These are phyloP conservation scores for Colletotrichum sp. DNA, from an alignment of 2,329 filamentous ascomycete species.

Conservation along the genomic window DNA sequence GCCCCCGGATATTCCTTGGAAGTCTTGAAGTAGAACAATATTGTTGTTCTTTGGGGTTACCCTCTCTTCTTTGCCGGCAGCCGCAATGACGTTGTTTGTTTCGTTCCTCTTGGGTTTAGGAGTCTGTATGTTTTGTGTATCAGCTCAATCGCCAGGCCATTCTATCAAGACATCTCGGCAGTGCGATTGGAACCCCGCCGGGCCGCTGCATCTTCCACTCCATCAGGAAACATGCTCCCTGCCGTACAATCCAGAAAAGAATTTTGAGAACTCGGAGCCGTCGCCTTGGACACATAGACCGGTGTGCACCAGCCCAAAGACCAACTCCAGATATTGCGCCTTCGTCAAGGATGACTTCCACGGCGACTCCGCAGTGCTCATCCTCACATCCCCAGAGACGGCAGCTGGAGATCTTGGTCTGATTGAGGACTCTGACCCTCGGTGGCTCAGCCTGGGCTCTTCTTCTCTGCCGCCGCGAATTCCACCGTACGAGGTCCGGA, in stretches of 20 bases:
- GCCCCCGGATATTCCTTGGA: not conserved
- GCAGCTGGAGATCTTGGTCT: conserved; percentile 7
- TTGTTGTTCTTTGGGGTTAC: accelerated
- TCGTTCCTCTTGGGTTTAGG: not conserved
- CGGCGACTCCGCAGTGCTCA: conserved; percentile 3
- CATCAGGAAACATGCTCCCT: not conserved
- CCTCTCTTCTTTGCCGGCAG: not conserved
- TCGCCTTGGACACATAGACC: conserved; percentile 17
- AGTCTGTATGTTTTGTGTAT: accelerated
- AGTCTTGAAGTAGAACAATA: not conserved
- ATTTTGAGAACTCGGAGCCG: not conserved
- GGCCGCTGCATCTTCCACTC: not conserved
- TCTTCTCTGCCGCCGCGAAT: not conserved
- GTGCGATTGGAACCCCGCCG: not conserved
- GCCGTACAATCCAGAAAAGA: not conserved
- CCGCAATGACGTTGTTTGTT: not conserved
- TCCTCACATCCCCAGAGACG: conserved; percentile 12
- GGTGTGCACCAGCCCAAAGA: conserved; percentile 4
- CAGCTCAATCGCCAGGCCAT: not conserved
- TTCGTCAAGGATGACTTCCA: conserved; percentile 19
- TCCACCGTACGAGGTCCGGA: conserved; percentile 28
- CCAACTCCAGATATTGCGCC: conserved; percentile 1
- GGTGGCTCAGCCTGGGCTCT: not conserved
- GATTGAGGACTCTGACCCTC: conserved; percentile 1
- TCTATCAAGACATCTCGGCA: not conserved